Percentiles rank a stretch among this genome's conserved stretches.
Evolutionary conservation across 768 basidiomycete genomes (phyloP).

Genomic region (Sarcomyxa edulis): DNA sequence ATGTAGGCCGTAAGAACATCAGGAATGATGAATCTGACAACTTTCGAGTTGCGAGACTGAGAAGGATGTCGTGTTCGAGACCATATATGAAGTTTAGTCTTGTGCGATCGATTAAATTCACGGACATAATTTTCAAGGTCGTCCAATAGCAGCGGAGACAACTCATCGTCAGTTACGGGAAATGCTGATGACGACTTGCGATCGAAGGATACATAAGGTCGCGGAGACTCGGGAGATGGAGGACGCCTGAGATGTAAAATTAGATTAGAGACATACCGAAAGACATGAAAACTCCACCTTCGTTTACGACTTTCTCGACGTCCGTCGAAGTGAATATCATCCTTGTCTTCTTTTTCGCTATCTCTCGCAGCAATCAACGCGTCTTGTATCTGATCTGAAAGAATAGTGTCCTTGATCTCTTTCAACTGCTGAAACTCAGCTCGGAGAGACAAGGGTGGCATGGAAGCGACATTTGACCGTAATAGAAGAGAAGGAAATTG

Average conservation of each 20-base stretch:
- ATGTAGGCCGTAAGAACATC: constrained; percentile 69
- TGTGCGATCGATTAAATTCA: constrained; percentile 45
- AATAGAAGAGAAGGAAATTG: constrained; percentile 42
- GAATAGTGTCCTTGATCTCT: constrained; percentile 40
- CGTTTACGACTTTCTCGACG: constrained; percentile 51
- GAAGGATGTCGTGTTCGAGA: constrained; percentile 23
- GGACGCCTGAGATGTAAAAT: constrained; percentile 32
- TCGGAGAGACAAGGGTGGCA: constrained; percentile 20
- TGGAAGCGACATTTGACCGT: constrained; percentile 23
- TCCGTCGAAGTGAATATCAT: constrained; percentile 38
- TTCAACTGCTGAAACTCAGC: constrained; percentile 42
- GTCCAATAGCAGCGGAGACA: constrained; percentile 34
- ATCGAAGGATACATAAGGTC: constrained; percentile 45
- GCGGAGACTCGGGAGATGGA: constrained; percentile 56
- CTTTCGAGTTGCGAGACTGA: constrained; percentile 12
- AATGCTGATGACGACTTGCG: constrained; percentile 36
- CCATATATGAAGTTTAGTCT: constrained; percentile 52
- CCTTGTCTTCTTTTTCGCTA: constrained; percentile 49
- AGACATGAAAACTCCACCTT: constrained; percentile 34
- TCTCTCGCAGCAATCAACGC: constrained; percentile 50
- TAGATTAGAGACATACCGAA: constrained; percentile 6
- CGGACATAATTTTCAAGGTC: constrained; percentile 50
- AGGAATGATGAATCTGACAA: constrained; percentile 53
- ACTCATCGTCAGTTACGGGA: constrained; percentile 29
- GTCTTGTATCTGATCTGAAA: constrained; percentile 50